Evolutionary conservation across 257 asterid species (phyloP).

Genomic region (Lycium barbarum): DNA sequence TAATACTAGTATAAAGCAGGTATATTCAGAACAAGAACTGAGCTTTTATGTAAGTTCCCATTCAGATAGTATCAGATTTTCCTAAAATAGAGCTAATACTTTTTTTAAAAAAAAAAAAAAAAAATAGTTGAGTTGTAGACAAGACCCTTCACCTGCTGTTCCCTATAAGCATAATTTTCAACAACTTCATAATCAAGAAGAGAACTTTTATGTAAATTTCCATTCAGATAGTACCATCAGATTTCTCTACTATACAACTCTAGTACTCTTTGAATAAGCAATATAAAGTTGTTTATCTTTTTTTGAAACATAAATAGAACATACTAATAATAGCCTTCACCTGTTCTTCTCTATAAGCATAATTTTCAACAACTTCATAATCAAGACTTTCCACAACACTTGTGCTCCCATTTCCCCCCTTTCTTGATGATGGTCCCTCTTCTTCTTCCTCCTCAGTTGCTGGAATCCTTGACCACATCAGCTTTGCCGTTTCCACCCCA

Average conservation of each 20-base stretch:
- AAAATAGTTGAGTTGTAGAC: no score
- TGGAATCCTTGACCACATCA: conserved; percentile 92
- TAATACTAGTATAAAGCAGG: neutral
- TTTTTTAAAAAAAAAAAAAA: no score
- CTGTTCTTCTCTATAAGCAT: conserved; percentile 88
- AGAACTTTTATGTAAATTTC: neutral
- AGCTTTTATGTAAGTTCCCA: no score
- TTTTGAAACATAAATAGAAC: neutral
- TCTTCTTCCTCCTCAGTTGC: conserved; percentile 66
- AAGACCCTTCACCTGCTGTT: no score
- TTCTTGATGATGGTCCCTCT: conserved; percentile 39
- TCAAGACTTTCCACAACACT: conserved; percentile 82
- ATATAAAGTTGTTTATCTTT: neutral
- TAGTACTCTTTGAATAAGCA: neutral
- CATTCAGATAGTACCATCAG: neutral
- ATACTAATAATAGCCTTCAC: conserved; percentile 34
- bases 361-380: conserved; percentile 91
- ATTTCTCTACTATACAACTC: neutral
- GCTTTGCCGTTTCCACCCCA: conserved; percentile 86
- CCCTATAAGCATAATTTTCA: no score
- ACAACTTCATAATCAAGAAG: neutral
- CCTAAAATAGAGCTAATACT: neutral
- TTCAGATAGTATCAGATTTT: neutral
- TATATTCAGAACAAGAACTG: neutral
- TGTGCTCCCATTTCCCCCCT: conserved; percentile 45